Evolutionary conservation across 2,329 filamentous ascomycete species (phyloP).

Genomic region (Pyricularia grisea): DNA sequence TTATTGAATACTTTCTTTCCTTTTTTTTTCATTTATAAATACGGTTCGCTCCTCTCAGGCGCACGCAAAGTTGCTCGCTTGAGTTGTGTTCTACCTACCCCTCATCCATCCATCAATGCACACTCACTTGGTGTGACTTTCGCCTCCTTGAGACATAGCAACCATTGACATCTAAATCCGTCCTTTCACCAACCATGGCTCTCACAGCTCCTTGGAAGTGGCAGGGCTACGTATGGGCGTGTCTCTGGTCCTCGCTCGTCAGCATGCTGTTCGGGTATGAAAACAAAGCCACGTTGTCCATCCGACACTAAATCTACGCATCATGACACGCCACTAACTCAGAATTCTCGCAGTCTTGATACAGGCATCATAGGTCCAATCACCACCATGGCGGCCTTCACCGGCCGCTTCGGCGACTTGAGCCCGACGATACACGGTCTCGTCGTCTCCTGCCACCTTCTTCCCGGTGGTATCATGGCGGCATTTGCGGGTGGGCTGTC

Average conservation of each 20-base stretch:
- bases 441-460: slow-evolving; percentile 49
- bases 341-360: slow-evolving; percentile 15
- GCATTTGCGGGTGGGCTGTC: slow-evolving; percentile 47
- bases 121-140: not conserved
- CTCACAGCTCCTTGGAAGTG: not conserved
- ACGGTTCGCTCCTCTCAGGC: not conserved
- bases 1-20: not conserved
- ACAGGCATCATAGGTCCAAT: slow-evolving; percentile 49
- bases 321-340: not conserved
- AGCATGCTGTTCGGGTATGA: slow-evolving; percentile 12
- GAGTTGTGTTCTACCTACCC: not conserved
- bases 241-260: slow-evolving; percentile 11
- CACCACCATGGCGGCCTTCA: slow-evolving; percentile 46
- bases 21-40: not conserved
- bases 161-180: not conserved
- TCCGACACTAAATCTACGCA: not conserved
- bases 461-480: slow-evolving; percentile 50
- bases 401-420: slow-evolving; percentile 37
- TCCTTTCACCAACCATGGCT: not conserved
- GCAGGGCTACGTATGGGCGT: slow-evolving; percentile 10
- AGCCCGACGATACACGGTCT: slow-evolving; percentile 48
- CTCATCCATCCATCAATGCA: not conserved
- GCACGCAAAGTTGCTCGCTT: not conserved
- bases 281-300: not conserved
- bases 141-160: not conserved